Conservation (phyloP, 1,139 yeast species). For the Ogataea hybrid region DNA sequence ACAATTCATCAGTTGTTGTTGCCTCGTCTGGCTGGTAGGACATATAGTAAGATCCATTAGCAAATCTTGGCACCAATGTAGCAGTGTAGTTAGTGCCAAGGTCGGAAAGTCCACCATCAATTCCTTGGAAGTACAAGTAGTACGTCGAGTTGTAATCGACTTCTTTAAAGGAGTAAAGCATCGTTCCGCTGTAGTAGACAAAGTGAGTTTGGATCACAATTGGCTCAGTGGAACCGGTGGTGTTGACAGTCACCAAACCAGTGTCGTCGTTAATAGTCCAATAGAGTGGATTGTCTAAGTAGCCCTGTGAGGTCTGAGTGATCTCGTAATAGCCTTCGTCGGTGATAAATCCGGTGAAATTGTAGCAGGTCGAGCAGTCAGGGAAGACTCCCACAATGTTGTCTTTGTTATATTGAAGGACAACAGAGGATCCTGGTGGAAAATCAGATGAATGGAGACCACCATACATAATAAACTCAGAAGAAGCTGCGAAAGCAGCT, state of each 20-base stretch:
- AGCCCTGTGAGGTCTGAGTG: not conserved
- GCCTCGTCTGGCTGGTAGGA: constrained; percentile 1
- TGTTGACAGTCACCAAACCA: not conserved
- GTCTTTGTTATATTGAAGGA: constrained; percentile 2
- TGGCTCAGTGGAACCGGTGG: not conserved
- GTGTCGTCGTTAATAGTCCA: not conserved
- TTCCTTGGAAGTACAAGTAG: not conserved
- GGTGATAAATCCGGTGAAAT: constrained; percentile 1
- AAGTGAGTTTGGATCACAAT: not conserved
- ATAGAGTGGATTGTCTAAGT: not conserved
- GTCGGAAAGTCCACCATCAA: not conserved
- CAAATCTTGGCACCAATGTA: not conserved
- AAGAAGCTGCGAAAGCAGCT: not conserved
- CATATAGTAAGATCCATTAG: not conserved
- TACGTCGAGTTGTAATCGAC: not conserved
- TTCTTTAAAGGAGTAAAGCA: not conserved
- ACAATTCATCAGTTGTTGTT: not conserved
- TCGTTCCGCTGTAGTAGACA: not conserved
- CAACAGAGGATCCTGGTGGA: not conserved
- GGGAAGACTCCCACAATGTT: not conserved
- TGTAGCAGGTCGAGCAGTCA: constrained; percentile 1
- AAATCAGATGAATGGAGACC: not conserved
- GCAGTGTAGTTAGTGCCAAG: not conserved
- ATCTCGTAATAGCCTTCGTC: not conserved
- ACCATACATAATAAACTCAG: not conserved